Percentiles rank a stretch among this genome's conserved stretches.
Evolutionary conservation across 108 stramenopile species (phyloP).

Genomic region (Nitzschia sp.): DNA sequence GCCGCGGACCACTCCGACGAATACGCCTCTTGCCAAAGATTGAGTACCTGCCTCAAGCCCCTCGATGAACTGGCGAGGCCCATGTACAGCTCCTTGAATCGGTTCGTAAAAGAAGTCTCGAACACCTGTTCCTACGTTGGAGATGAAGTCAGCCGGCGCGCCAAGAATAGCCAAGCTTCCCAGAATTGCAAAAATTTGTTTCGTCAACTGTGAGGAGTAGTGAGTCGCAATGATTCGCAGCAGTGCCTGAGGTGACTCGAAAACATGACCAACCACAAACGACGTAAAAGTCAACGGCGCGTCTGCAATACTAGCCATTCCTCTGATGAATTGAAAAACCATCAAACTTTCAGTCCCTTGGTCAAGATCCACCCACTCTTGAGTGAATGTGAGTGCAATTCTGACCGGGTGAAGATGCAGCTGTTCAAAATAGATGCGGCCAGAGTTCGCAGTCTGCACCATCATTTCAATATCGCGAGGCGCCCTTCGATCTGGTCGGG

Average conservation of each 20-base stretch:
- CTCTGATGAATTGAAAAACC: constrained; percentile 77
- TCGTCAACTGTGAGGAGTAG: constrained; percentile 82
- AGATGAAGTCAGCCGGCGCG: constrained; percentile 80
- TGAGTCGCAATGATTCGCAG: constrained; percentile 64
- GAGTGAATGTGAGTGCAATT: constrained; percentile 78
- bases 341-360: constrained; percentile 59
- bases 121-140: constrained; percentile 85
- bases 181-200: constrained; percentile 72
- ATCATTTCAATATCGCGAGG: constrained; percentile 58
- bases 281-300: constrained; percentile 82
- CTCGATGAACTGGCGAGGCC: constrained; percentile 74
- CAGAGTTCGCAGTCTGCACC: constrained; percentile 64
- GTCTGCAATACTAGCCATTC: constrained; percentile 77
- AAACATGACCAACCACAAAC: constrained; percentile 79
- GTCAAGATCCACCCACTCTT: constrained; percentile 69
- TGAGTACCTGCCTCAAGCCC: constrained; percentile 79
- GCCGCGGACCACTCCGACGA: constrained; percentile 76
- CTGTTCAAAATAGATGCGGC: constrained; percentile 75
- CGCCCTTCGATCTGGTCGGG: constrained; percentile 42
- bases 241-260: constrained; percentile 74
- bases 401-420: constrained; percentile 74
- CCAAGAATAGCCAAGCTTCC: constrained; percentile 77
- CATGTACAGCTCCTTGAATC: constrained; percentile 73
- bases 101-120: constrained; percentile 85
- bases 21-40: constrained; percentile 77